Evolutionary conservation across 2,329 filamentous ascomycete genomes (phyloP).

Genomic region (Elsinoe batatas): DNA sequence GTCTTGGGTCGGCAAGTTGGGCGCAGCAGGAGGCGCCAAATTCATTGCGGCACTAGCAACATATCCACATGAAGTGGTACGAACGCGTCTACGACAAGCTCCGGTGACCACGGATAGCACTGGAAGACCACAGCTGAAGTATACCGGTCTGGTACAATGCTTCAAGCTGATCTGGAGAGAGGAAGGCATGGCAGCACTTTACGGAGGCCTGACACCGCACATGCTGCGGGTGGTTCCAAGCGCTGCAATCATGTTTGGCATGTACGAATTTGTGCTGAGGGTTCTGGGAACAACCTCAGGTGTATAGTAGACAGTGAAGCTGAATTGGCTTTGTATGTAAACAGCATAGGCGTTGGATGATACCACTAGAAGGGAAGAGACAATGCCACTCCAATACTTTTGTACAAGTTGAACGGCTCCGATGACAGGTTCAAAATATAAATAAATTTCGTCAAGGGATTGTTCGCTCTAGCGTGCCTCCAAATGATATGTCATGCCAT

Average conservation of each 20-base stretch:
- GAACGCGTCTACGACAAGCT: constrained; percentile 75
- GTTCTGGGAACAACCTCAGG: constrained; percentile 37
- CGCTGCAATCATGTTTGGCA: constrained; percentile 93
- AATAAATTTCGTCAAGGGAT: too few relatives aligned
- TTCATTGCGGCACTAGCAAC: constrained; percentile 73
- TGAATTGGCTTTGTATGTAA: neutral
- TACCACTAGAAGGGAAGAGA: constrained; percentile 1
- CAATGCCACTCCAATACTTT: constrained; percentile 1
- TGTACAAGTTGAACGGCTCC: too few relatives aligned
- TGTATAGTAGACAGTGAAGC: constrained; percentile 18
- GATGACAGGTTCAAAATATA: too few relatives aligned
- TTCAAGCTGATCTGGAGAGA: constrained; percentile 81
- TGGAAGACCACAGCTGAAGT: constrained; percentile 63
- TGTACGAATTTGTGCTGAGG: constrained; percentile 52
- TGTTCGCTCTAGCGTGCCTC: too few relatives aligned
- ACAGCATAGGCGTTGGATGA: constrained; percentile 2
- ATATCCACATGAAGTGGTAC: constrained; percentile 86
- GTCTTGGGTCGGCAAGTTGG: constrained; percentile 67
- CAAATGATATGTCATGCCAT: too few relatives aligned
- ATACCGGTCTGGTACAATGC: constrained; percentile 79
- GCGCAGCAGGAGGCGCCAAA: constrained; percentile 75
- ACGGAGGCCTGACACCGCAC: constrained; percentile 85
- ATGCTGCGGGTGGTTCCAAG: constrained; percentile 84
- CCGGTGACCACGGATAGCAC: constrained; percentile 43
- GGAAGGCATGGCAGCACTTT: constrained; percentile 75